phyloP scores from a whole-genome alignment of 352 stramenopile species.

The Phytophthora nicotianae region DNA sequence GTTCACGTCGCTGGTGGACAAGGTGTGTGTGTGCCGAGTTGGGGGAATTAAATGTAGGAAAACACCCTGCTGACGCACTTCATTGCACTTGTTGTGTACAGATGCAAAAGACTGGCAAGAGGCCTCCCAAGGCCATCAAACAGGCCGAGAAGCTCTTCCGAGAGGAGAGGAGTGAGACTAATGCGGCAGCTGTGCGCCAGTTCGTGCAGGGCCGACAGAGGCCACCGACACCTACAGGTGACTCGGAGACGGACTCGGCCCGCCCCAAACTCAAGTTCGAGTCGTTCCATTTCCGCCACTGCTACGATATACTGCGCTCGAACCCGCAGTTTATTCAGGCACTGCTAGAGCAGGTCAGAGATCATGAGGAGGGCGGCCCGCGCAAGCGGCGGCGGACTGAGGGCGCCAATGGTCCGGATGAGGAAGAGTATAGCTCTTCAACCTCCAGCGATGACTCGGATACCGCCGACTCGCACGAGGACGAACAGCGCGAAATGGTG shows the following conservation, averaged over 20 bases:
- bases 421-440: constrained; percentile 26
- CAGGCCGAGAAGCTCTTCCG: constrained; percentile 29
- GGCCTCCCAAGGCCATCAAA: constrained; percentile 23
- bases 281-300: constrained; percentile 42
- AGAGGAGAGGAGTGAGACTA: constrained; percentile 25
- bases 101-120: constrained; percentile 27
- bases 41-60: not conserved
- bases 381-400: constrained; percentile 26
- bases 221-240: constrained; percentile 6
- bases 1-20: constrained; percentile 32
- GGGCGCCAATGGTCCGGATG: constrained; percentile 5
- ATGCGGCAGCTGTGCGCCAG: constrained; percentile 28
- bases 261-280: constrained; percentile 37
- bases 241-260: constrained; percentile 22
- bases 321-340: constrained; percentile 22
- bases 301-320: constrained; percentile 34
- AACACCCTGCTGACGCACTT: constrained; percentile 13
- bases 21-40: constrained; percentile 15
- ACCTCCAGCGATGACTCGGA: constrained; percentile 29
- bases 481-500: constrained; percentile 20
- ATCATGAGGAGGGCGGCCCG: not conserved
- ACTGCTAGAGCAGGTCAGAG: constrained; percentile 18
- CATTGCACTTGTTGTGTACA: constrained; percentile 13
- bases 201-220: constrained; percentile 29
- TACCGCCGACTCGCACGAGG: constrained; percentile 18